phyloP scores from a whole-genome alignment of 2,329 filamentous ascomycete genomes.

The Colletotrichum scovillei region DNA sequence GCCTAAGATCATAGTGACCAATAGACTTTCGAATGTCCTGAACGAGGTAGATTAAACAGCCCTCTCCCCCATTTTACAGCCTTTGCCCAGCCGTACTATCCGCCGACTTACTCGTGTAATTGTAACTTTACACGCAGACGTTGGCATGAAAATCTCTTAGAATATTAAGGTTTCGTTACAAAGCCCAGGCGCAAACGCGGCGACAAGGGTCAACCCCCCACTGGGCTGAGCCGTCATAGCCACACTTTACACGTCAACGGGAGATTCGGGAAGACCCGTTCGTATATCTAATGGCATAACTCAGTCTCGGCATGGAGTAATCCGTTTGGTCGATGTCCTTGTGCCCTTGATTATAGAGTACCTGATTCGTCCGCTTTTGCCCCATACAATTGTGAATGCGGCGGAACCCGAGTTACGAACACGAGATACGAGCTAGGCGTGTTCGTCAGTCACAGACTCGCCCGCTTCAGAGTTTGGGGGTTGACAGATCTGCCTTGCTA shows the following conservation, averaged over 20 bases:
- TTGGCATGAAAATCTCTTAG: neutral
- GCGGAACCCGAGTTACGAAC: neutral
- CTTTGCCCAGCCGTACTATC: neutral
- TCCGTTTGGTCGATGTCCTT: too few species aligned
- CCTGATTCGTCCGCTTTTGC: neutral
- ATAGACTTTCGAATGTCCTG: neutral
- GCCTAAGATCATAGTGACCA: neutral
- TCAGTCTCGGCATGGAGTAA: neutral
- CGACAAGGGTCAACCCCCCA: neutral
- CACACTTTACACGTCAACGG: neutral
- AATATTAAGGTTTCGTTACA: neutral
- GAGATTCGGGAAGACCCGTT: neutral
- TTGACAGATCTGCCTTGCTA: neutral
- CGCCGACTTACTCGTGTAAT: neutral
- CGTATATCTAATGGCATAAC: neutral
- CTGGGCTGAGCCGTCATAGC: neutral
- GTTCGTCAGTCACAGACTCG: neutral
- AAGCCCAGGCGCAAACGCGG: neutral
- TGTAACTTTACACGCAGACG: neutral
- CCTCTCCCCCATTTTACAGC: neutral
- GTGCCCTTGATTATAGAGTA: neutral
- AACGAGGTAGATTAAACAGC: neutral
- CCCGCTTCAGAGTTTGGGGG: neutral
- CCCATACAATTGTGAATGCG: neutral
- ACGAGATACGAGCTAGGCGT: neutral